Conservation (phyloP, 2,329 filamentous ascomycete genomes). For the Microsporum canis region DNA sequence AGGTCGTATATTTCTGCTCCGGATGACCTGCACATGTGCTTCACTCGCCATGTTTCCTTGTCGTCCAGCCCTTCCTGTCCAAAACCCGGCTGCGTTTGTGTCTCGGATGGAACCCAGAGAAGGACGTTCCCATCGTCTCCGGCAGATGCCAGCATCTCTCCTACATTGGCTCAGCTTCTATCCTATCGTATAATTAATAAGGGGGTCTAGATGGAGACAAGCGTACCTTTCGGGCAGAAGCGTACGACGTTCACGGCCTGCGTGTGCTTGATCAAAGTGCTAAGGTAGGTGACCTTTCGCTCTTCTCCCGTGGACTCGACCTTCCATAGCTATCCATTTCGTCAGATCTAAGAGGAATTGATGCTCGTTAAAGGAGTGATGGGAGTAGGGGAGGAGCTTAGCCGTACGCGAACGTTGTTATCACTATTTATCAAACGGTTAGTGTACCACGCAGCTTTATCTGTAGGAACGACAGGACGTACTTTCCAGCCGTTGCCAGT, state of each 20-base stretch:
- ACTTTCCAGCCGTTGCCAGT: constrained; percentile 81
- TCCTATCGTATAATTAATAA: neutral
- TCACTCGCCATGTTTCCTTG: constrained; percentile 92
- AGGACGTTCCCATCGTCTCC: constrained; percentile 97
- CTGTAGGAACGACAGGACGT: constrained; percentile 17
- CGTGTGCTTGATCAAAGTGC: constrained; percentile 83
- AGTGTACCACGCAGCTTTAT: constrained; percentile 5
- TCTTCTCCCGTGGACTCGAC: constrained; percentile 76
- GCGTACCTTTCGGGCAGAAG: constrained; percentile 80
- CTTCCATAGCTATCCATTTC: constrained; percentile 66
- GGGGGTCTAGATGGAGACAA: neutral
- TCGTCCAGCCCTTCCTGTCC: constrained; percentile 81
- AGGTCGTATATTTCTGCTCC: constrained; percentile 96
- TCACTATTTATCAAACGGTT: constrained; percentile 41
- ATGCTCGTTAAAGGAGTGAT: neutral
- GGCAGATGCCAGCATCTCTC: constrained; percentile 85
- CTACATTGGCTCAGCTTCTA: constrained; percentile 35
- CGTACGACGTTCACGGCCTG: constrained; percentile 97
- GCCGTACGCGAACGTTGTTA: constrained; percentile 79
- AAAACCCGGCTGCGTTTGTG: constrained; percentile 53
- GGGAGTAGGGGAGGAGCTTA: constrained; percentile 11
- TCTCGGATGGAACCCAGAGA: constrained; percentile 84
- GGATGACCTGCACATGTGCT: constrained; percentile 92
- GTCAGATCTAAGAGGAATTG: constrained; percentile 10
- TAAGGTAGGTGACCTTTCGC: constrained; percentile 80